Evolutionary conservation across 1,139 yeast species (phyloP), one percentile per base, ranked within the genome.

Genomic region (Magnusiomyces sp.): DNA sequence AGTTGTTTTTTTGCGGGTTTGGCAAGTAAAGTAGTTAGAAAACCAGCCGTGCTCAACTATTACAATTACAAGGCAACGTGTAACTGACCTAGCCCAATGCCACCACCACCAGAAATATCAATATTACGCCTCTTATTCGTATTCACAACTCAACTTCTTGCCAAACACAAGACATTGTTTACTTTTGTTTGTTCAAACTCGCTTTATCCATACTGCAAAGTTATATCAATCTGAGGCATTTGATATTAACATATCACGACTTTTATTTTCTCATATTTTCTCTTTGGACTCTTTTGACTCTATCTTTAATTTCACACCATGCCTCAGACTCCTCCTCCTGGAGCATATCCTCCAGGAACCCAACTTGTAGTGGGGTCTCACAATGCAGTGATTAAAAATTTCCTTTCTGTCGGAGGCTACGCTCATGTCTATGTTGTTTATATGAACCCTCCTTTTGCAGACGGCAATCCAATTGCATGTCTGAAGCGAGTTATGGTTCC

Each of bases 401-500:
- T 81, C 66, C 69, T 83, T 23, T 80, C 87, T 11, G 79, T 77
- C 57, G 85, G 94, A 45, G 94, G 94, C 11, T 84, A 83, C 69
- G 92, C 94, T 34, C 84, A 80, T 64, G 92, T 84, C 9, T 84
- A 85, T 63, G 76, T 80, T 23, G 85, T 86, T 55, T 68, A 69
- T 27, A 75, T 77, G 33, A 70, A 72, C 43, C 87, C 87, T 5
- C 62, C 62, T 6, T 52, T 56, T 23, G 53, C 55, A 9, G 58
- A 57, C 34, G 63, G 62, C 29, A 51, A 52, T 33, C 58, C 58
- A 39, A 58, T 69, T 17, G 79, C 77, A 14, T 85, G 92, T 60
- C 72, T 84, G 63, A 84, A 84, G 65, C 71, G 92, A 53, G 94
- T 84, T 16, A 76, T 81, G 48, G 90, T 84, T 2, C 86, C 87